Evolutionary conservation across 306 rosid genomes (phyloP).

Genomic region (Cicer judaicum): DNA sequence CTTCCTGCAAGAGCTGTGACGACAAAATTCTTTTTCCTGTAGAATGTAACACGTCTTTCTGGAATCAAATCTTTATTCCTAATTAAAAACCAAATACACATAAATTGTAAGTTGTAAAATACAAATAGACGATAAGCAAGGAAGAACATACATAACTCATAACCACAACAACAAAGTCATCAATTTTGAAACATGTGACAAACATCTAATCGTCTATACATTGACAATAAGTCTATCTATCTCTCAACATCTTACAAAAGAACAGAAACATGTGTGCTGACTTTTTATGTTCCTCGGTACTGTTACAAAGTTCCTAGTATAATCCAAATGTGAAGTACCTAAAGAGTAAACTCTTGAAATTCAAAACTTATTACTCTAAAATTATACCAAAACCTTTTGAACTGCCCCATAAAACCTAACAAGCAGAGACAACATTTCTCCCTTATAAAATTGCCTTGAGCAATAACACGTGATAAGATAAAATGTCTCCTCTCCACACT

Average conservation of each 20-base stretch:
- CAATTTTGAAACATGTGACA: not conserved
- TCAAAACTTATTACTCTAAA: not conserved
- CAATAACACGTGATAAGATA: no score
- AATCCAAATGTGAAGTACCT: not conserved
- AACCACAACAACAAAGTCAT: not conserved
- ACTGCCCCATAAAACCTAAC: no score
- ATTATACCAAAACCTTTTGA: no score
- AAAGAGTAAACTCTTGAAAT: not conserved
- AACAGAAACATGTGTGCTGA: not conserved
- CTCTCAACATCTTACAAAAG: not conserved
- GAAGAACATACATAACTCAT: not conserved
- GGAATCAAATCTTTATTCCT: conserved; percentile 46
- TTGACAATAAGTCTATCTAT: not conserved
- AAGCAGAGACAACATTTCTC: no score
- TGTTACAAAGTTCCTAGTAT: not conserved
- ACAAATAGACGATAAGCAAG: conserved; percentile 7
- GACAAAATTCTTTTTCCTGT: conserved; percentile 24
- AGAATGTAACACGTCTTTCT: conserved; percentile 20
- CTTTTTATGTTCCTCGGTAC: not conserved
- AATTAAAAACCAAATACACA: conserved; percentile 15
- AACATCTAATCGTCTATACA: not conserved
- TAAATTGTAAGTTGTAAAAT: conserved; percentile 6
- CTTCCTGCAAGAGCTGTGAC: conserved; percentile 38
- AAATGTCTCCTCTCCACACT: no score
- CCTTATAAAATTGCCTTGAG: no score